Base-by-base conservation (phyloP, 75 land plant species). In the Pinus taeda region DNA sequence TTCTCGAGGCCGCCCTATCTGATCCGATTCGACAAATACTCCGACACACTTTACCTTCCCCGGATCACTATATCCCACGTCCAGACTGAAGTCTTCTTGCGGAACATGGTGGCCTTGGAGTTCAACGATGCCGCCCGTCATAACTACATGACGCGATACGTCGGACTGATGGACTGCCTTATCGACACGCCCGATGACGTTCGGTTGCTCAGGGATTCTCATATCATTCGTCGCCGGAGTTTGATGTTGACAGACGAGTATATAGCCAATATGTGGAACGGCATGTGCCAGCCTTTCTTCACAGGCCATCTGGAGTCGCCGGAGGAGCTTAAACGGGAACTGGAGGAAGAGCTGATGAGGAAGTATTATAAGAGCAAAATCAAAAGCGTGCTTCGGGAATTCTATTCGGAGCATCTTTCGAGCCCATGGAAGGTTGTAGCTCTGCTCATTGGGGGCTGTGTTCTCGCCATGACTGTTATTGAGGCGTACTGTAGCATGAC, bases 311-410 rank as follows among this genome's bases (percentile, higher is more conserved):
- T 73, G 30, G 58, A 73, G 17, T 58, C 74, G 1, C 74, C 74
- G 0, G 22, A 17, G 5, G 57, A 15, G 0, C n/a, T 73, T 57
- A 73, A 73, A 13, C 14, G 20, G 5, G 22, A n/a, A 15, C 17
- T 73, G 0, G n/a, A 56, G 74, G 57, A 73, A 2, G 57, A 45
- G 57, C 74, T 73, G 5, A 73, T 24, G 30, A 55, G 55, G 57
- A 73, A 73, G n/a, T 73, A 53, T 22, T 73, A 73, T 14, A 73
- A 73, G n/a, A 55, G 74, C 74, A 73, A 55, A 56, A 49, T 73
- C 7, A 49, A 56, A 6, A 12, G 2, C 17, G 22, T 55, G 22
- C 22, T 55, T 11, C 5, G 7, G 74, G 74, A 73, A 24, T 55
- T 73, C 58, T 49, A 29, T 4, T 12, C 9, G 14, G 7, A 49